Evolutionary conservation across 2,329 filamentous ascomycete species (phyloP), one percentile per base, ranked within the genome.

Genomic region (Coleophoma crateriformis): DNA sequence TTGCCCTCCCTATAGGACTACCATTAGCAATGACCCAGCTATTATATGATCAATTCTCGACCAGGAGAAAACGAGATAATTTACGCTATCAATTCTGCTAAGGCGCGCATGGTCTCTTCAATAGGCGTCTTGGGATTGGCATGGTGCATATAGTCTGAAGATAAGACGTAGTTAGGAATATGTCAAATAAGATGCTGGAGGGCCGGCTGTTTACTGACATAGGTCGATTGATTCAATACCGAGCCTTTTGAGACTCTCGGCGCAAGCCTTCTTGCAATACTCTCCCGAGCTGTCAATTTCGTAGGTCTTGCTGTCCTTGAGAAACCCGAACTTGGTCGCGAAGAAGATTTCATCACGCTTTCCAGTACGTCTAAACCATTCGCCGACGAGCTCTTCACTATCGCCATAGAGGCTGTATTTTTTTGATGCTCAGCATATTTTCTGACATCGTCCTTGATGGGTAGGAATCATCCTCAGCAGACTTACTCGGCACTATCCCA

Each of bases 261-360:
- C 67, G 48, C 70, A 71, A 4, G 69, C 64, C 33, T 65, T 53
- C 42, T 68, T 68, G 51, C 63, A 64, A 55, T 75, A 73, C 41
- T 69, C 70, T 0, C 66, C 65, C 10, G 66, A 67, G 43, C 64
- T 69, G 47, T 71, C 58, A 32, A 70, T 19, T 10, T 42, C 42
- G 10, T 20, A 38, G 3, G 15, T 41, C 17, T 33, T 34, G 32
- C 73, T 45, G 22, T 46, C 50, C 37, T 47, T 48, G 11, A 55
- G 33, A 33, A 49, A 52, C 5, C 52, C 57, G 37, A 77, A 79
- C 51, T 80, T 80, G 22, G 72, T 75, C 1, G 73, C 72, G 1
- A 80, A 63, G 56, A 79, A 77, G 54, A 79, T 72, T 40, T 77
- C 58, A 34, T 72, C 54, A 0, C 72, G 67, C 47, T 72, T 68